Conservation (phyloP, 306 rosid species). For the Ormosia semicastrata region DNA sequence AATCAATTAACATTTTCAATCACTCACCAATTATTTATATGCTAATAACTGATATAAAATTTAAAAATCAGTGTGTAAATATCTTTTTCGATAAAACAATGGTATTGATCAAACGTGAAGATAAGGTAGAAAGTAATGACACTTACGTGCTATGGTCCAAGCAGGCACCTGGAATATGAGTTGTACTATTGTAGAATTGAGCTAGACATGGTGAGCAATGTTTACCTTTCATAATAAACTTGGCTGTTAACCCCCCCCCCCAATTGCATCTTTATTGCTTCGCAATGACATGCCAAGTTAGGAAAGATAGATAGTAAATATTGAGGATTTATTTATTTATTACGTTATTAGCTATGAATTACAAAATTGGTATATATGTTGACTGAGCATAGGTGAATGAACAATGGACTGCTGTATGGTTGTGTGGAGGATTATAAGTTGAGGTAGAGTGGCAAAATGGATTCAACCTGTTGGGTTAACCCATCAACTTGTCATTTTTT, state of each 20-base stretch:
- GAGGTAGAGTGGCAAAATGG: no score
- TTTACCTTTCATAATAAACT: neutral
- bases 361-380: neutral
- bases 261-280: slow-evolving; percentile 25
- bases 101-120: neutral
- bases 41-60: no score
- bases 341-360: neutral
- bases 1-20: no score
- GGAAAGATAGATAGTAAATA: slow-evolving; percentile 8
- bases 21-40: no score
- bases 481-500: no score
- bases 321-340: neutral
- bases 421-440: neutral
- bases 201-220: neutral
- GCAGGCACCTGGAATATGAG: neutral
- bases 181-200: neutral
- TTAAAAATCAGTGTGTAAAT: no score
- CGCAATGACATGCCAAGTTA: neutral
- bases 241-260: neutral
- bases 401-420: neutral
- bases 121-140: neutral
- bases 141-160: neutral
- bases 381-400: neutral
- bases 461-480: no score
- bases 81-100: no score